phyloP scores from a whole-genome alignment of 495 filamentous ascomycete genomes.

The Xylaria flabelliformis region DNA sequence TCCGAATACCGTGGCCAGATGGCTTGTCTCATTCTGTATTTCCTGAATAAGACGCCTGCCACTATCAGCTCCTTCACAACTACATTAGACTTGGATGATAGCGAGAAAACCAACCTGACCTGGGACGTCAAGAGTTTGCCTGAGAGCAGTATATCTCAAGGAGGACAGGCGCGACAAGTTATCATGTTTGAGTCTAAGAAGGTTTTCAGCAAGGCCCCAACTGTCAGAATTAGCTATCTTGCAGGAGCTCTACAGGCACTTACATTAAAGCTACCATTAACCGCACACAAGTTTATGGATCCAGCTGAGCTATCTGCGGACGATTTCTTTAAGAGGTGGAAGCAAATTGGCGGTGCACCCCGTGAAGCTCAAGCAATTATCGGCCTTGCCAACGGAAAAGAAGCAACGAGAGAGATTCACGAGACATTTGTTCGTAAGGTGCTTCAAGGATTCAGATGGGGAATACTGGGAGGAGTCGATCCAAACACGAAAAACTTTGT shows the following conservation, averaged over 20 bases:
- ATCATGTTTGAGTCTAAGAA: conserved; percentile 88
- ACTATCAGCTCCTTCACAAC: conserved; percentile 90
- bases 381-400: conserved; percentile 59
- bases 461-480: conserved; percentile 82
- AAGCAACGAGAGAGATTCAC: conserved; percentile 59
- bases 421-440: conserved; percentile 67
- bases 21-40: conserved; percentile 94
- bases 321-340: conserved; percentile 99
- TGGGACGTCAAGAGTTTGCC: conserved; percentile 87
- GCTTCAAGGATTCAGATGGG: conserved; percentile 87
- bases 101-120: conserved; percentile 70
- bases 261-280: conserved; percentile 87
- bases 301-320: conserved; percentile 80
- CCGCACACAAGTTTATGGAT: conserved; percentile 96
- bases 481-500: conserved; percentile 92
- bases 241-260: conserved; percentile 93
- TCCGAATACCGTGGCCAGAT: conserved; percentile 93
- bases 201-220: conserved; percentile 83
- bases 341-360: conserved; percentile 90
- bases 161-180: conserved; percentile 87
- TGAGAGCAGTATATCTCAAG: conserved; percentile 76
- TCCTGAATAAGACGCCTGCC: conserved; percentile 88
- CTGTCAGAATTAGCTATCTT: conserved; percentile 91
- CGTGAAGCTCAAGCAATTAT: conserved; percentile 90
- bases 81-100: conserved; percentile 80